Evolutionary conservation across 2,329 filamentous ascomycete genomes (phyloP), one percentile per base, ranked within the genome.

Genomic region (Exophiala dermatitidis): DNA sequence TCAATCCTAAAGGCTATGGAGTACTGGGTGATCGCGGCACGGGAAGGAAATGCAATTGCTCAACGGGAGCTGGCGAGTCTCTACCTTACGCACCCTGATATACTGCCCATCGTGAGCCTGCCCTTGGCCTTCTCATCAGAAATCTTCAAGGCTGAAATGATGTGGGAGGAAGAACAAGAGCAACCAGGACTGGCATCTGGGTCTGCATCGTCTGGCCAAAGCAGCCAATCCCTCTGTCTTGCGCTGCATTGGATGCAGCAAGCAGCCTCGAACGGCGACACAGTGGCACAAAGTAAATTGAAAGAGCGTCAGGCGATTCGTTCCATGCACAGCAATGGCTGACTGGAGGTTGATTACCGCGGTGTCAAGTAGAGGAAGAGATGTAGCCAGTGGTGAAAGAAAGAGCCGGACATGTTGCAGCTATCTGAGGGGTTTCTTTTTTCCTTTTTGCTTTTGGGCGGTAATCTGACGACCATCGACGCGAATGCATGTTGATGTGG

Each of bases 211-310:
- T 33, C 40, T 12, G 48, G 26, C n/a, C 59, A 56, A 10, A 53
- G 50, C 36, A 81, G 85, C 63, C 85, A 85, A 50, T 83, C 90
- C 40, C 93, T 97, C 87, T 96, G 90, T 64, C 82, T 95, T 53
- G 91, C 91, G 6, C 84, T 94, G 70, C 91, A 97, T 74, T 97
- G 91, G 90, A 96, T 97, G 90, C 88, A 91, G 72, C 77, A 88
- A 60, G 90, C 88, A 36, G 86, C 88, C 63, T 79, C 80, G 50
- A 90, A 90, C n/a, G 90, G 90, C 1, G 91, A 97, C 67, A 81
- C 86, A 65, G 74, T 95, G 62, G 91, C 91, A 19, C 84, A 82
- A 66, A 86, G 85, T 67, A 90, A 91, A 71, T 73, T 96, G 68
- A 79, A 84, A 59, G 88, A 94, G 71, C 71, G 79, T 44, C 77